Evolutionary conservation across 805 yeast species (phyloP).

Genomic region (Hyphopichia homilentoma): DNA sequence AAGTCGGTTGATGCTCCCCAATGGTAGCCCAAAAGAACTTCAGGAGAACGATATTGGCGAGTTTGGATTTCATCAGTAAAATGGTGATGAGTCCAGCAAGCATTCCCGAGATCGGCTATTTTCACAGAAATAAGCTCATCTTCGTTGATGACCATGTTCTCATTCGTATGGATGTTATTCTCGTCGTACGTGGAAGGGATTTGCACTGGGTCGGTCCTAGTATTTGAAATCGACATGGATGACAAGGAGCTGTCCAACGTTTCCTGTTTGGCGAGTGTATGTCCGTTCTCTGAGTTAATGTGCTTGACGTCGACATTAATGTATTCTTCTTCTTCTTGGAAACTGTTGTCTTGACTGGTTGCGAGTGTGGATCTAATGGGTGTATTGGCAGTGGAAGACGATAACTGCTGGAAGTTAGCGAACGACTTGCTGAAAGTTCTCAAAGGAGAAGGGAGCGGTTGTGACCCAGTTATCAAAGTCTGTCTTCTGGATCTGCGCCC

Average conservation of each 20-base stretch:
- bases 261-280: conserved; percentile 13
- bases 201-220: conserved; percentile 14
- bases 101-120: conserved; percentile 69
- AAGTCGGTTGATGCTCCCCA: conserved; percentile 97
- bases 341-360: conserved; percentile 2
- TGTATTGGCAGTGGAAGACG: conserved; percentile 38
- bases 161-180: conserved; percentile 7
- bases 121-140: conserved; percentile 62
- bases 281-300: conserved; percentile 1
- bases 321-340: conserved; percentile 1
- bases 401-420: conserved; percentile 32
- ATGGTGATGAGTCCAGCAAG: conserved; percentile 61
- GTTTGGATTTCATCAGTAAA: conserved; percentile 69
- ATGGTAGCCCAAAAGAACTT: conserved; percentile 61
- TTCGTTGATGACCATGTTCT: conserved; percentile 23
- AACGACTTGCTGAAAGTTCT: conserved; percentile 50
- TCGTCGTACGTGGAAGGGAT: conserved; percentile 9
- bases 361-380: conserved; percentile 23
- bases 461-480: conserved; percentile 83
- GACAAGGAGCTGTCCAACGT: conserved; percentile 35
- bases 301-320: conserved; percentile 1
- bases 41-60: conserved; percentile 65
- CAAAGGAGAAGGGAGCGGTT: conserved; percentile 87
- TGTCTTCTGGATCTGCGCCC: conserved; percentile 62
- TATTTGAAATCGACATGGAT: conserved; percentile 38